Percentiles rank a stretch among this genome's conserved stretches.
Evolutionary conservation across 768 basidiomycete genomes (phyloP).

Genomic region (Trametes cubensis): DNA sequence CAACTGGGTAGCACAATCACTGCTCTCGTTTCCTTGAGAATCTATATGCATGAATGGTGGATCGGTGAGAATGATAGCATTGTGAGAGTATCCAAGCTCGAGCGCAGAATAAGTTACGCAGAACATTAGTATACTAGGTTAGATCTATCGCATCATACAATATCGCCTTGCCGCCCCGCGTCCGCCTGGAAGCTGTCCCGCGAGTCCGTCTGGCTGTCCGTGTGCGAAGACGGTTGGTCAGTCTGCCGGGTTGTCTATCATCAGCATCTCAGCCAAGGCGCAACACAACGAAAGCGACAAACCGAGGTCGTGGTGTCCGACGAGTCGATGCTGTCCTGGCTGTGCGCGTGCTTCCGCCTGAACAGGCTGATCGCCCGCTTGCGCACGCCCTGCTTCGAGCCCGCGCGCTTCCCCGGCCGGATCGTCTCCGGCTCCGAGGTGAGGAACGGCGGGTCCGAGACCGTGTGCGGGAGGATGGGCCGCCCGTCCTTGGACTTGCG

Average conservation of each 20-base stretch:
- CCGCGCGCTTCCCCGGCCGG: conserved; percentile 6
- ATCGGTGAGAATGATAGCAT: too few relatives aligned
- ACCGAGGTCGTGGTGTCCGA: conserved; percentile 17
- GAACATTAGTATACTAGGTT: conserved; percentile 1
- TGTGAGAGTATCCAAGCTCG: too few relatives aligned
- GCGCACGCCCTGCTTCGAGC: conserved; percentile 15
- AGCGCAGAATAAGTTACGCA: background rate
- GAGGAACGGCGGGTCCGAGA: conserved; percentile 20
- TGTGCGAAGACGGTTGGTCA: conserved; percentile 11
- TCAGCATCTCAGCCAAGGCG: background rate
- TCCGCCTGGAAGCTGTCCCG: conserved; percentile 6
- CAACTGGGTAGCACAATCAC: too few relatives aligned
- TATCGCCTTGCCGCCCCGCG: background rate
- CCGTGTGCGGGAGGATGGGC: conserved; percentile 4
- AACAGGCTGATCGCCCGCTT: conserved; percentile 31
- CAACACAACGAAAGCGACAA: background rate
- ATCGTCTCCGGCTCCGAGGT: conserved; percentile 25
- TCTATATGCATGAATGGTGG: too few relatives aligned
- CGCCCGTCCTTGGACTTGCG: conserved; percentile 18
- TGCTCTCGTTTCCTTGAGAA: too few relatives aligned
- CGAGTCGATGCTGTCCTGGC: conserved; percentile 30
- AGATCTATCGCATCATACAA: conserved; percentile 10
- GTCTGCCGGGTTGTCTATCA: background rate
- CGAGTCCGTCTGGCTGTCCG: conserved; percentile 10
- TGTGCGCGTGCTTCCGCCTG: conserved; percentile 27